Base-by-base conservation (phyloP, 2,329 filamentous ascomycete genomes). In the Neocatenulostroma microsporum region DNA sequence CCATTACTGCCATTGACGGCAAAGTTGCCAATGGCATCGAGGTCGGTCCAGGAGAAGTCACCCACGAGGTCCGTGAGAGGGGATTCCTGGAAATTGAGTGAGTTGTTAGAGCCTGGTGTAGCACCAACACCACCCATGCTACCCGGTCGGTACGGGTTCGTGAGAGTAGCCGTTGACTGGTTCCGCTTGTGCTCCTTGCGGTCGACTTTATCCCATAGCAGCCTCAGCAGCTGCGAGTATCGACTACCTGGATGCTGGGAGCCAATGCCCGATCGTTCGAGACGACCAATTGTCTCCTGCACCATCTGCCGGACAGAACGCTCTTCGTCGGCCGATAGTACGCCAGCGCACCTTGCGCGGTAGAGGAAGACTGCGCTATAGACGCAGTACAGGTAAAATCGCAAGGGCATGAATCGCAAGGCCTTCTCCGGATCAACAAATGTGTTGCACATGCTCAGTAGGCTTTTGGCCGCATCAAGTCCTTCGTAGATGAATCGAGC, bases 401-500 rank as follows among this genome's bases (percentile, higher is more conserved):
- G 58, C 2, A 69, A 46, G 1, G 67, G 67, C 67, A 70, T 69
- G 42, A 62, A 69, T 21, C 67, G 62, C 1, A 70, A 53, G 1
- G 59, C 56, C 42, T 62, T 62, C 40, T 69, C 66, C 0, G 67
- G 64, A 38, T 68, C 63, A 15, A 70, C 66, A 37, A 68, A 70
- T 32, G 65, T 69, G 50, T 69, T 70, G 33, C 66, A 61, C 21
- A 67, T 70, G n/a, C 63, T 68, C 3, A 70, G 54, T 11, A 70
- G 59, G 15, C 64, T 65, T 50, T 69, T 69, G 6, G 67, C 67
- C 1, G 67, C 66, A 40, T 70, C 67, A 3, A 70, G 58, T 1
- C 64, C 66, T 50, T 70, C 67, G 47, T 68, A 70, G 34, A 70
- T 70, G 52, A 70, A 69, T 2, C 66, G 54, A 1, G 65, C 66